Evolutionary conservation across 805 yeast genomes (phyloP).

Genomic region (Cyberlindnera euphorbiiphila): DNA sequence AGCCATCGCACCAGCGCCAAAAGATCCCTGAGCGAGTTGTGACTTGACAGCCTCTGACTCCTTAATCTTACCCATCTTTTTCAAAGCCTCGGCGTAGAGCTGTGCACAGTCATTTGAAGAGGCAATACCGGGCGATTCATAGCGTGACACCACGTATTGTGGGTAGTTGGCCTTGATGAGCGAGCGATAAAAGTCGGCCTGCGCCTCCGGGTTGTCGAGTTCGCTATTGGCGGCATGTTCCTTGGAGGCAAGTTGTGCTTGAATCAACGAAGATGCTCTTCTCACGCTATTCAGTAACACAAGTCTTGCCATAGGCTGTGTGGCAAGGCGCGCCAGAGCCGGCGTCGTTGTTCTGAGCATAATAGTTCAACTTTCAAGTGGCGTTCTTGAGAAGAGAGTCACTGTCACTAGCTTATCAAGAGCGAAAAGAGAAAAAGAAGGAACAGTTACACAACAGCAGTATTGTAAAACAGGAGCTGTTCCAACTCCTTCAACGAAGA

Average conservation of each 20-base stretch:
- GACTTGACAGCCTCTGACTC: conserved; percentile 57
- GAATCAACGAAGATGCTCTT: conserved; percentile 23
- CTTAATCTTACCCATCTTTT: conserved; percentile 67
- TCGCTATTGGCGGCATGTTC: conserved; percentile 88
- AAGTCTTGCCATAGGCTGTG: conserved; percentile 8
- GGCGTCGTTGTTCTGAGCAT: conserved; percentile 14
- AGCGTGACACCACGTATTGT: conserved; percentile 92
- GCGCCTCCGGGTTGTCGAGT: conserved; percentile 61
- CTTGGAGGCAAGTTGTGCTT: conserved; percentile 45
- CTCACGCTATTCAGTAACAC: conserved; percentile 15
- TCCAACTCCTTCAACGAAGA: too few relatives aligned
- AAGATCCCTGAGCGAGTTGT: conserved; percentile 40
- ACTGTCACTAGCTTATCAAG: too few relatives aligned
- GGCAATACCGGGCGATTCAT: conserved; percentile 92
- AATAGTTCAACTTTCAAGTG: conserved; percentile 1
- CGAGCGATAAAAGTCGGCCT: conserved; percentile 78
- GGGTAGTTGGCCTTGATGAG: conserved; percentile 82
- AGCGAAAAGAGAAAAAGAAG: neutral
- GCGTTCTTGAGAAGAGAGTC: conserved; percentile 1
- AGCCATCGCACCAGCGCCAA: conserved; percentile 13
- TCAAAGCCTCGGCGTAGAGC: conserved; percentile 77
- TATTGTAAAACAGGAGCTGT: too few relatives aligned
- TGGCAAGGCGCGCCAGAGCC: conserved; percentile 8
- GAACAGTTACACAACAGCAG: neutral
- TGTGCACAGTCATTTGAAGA: conserved; percentile 73